These are phyloP conservation scores for Lobosporangium transversale DNA, from an alignment of 192 early-diverging fungal genomes.

Conservation along the genomic window DNA sequence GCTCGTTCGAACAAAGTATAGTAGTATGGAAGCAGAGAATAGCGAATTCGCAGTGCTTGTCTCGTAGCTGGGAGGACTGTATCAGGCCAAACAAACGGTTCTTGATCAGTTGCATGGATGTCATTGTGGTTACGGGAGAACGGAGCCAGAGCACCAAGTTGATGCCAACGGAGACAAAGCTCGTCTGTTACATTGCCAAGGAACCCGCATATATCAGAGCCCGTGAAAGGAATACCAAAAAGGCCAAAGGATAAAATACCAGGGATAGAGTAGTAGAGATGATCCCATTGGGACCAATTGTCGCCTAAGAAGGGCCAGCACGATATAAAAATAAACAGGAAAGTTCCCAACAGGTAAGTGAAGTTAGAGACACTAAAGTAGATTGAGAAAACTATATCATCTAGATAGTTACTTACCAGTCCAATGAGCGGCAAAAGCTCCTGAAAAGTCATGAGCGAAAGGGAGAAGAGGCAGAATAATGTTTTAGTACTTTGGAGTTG, in stretches of 20 bases:
- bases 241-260: constrained; percentile 72
- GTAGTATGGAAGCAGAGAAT: constrained; percentile 69
- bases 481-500: no score
- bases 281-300: constrained; percentile 67
- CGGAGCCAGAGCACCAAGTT: constrained; percentile 71
- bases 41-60: constrained; percentile 64
- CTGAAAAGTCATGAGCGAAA: not conserved
- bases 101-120: constrained; percentile 59
- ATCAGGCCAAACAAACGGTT: constrained; percentile 66
- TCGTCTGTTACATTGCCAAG: constrained; percentile 65
- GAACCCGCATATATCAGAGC: constrained; percentile 81
- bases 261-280: constrained; percentile 68
- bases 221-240: constrained; percentile 76
- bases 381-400: no score
- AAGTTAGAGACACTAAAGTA: no score
- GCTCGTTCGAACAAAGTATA: constrained; percentile 66
- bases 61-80: constrained; percentile 64
- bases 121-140: constrained; percentile 74
- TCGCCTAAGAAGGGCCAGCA: constrained; percentile 56
- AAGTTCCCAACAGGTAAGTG: no score
- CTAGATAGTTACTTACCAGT: constrained; percentile 34
- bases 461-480: not conserved
- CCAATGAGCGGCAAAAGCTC: constrained; percentile 59
- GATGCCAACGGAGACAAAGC: constrained; percentile 72
- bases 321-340: not conserved